A percentile compares a stretch with the other conserved stretches of the same genome.
Evolutionary conservation across 257 asterid genomes (phyloP).

Genomic region (Plectranthus barbatus): DNA sequence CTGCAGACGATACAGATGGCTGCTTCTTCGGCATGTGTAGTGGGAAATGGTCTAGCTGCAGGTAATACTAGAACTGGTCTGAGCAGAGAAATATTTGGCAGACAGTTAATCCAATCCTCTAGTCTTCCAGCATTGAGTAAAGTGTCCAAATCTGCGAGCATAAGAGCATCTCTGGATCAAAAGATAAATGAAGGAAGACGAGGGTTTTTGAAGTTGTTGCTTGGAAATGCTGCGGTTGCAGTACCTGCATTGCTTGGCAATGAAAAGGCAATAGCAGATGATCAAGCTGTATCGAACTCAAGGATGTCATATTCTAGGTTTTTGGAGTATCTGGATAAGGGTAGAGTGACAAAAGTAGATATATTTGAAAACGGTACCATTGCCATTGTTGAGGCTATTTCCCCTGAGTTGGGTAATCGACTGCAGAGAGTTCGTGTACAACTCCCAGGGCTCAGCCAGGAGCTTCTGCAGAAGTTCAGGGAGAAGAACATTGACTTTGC

Average conservation of each 20-base stretch:
- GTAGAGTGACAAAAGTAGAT: slow-evolving; percentile 75
- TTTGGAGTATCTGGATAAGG: slow-evolving; percentile 92
- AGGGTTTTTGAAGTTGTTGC: slow-evolving; percentile 65
- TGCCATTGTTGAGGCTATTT: slow-evolving; percentile 89
- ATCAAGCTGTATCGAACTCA: slow-evolving; percentile 84
- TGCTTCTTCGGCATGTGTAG: slow-evolving; percentile 63
- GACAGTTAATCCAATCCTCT: slow-evolving; percentile 36
- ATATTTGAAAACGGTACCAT: slow-evolving; percentile 86
- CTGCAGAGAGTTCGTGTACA: slow-evolving; percentile 91
- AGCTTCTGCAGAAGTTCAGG: slow-evolving; percentile 88
- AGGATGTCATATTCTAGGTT: slow-evolving; percentile 97
- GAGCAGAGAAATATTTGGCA: slow-evolving; percentile 52
- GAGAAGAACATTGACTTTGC: slow-evolving; percentile 95
- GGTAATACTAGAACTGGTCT: slow-evolving; percentile 31
- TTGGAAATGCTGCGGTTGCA: slow-evolving; percentile 61
- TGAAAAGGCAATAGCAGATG: slow-evolving; percentile 80
- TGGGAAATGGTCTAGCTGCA: slow-evolving; percentile 55
- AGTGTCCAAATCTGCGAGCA: slow-evolving; percentile 31
- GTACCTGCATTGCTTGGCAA: slow-evolving; percentile 50
- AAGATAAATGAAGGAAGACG: slow-evolving; percentile 51
- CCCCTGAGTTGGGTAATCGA: slow-evolving; percentile 87
- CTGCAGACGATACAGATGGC: slow-evolving; percentile 51
- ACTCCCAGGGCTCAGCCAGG: slow-evolving; percentile 96
- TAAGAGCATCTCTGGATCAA: slow-evolving; percentile 46
- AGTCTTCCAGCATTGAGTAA: slow-evolving; percentile 38